Base-by-base conservation (phyloP, 176 grass and related monocot genomes). In the Oryza punctata region DNA sequence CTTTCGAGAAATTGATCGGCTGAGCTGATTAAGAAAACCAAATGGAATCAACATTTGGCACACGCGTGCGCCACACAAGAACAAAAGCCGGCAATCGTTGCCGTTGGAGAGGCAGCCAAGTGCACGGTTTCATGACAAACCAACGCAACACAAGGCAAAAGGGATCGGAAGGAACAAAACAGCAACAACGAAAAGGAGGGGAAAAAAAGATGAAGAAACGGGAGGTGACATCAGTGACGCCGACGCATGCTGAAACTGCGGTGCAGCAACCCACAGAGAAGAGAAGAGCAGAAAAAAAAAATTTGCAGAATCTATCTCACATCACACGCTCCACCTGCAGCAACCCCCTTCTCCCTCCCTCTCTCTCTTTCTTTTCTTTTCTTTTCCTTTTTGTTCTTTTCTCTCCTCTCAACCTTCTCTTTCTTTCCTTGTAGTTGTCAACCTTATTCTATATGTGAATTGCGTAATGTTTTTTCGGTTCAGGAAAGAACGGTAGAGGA, bases 91-190 rank as follows among this genome's bases (percentile, higher is more conserved):
- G 43, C 21, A 13, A 33, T 4, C 50, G 66, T 60, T 70, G 83
- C 27, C 52, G 40, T 18, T 4, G 73, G 82, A 76, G 24, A 26
- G 15, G 64, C 25, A 69, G 69, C 35, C 69, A 84, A 19, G 83
- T 45, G 66, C 67, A 33, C 67, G 52, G 83, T 72, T 61, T 76
- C 63, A 25, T 4, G 11, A 46, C 13, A 25, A 24, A 46, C 40
- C 41, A 72, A 25, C 70, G 21, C 50, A 38, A 18, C 52, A 66
- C 59, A 24, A 60, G 21, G 64, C 61, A 66, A 33, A 33, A 0
- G 49, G 16, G 1, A 12, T 2, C 2, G 12, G 3, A 1, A 5
- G 3, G 6, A 57, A 57, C 52, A n/a, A 57, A 57, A 57, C 19
- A n/a, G 5, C 52, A 57, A 38, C 37, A 38, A 38, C 37, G 37